These are phyloP conservation scores for Aspergillus fumigatiaffinis DNA, from an alignment of 2,329 filamentous ascomycete genomes.

Conservation along the genomic window DNA sequence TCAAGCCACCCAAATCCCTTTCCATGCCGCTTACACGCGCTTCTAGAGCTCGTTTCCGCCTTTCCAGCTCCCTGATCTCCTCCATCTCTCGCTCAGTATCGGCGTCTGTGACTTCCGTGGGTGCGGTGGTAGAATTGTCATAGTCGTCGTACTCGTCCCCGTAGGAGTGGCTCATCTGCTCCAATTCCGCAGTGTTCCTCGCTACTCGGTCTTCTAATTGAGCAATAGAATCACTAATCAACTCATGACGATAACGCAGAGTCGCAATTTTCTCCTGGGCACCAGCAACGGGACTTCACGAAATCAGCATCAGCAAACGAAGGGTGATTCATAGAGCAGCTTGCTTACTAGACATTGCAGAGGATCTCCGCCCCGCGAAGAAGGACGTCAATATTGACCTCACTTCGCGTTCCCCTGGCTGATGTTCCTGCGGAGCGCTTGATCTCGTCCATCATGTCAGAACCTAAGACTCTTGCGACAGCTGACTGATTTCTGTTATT, in stretches of 20 bases:
- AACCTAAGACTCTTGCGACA: slow-evolving; percentile 83
- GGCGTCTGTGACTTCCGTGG: slow-evolving; percentile 36
- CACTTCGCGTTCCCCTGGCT: slow-evolving; percentile 53
- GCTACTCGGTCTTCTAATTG: slow-evolving; percentile 78
- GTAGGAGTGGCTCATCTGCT: slow-evolving; percentile 62
- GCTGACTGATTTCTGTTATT: slow-evolving; percentile 69
- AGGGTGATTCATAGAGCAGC: not conserved
- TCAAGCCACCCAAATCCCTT: slow-evolving; percentile 60
- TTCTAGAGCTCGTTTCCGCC: slow-evolving; percentile 59
- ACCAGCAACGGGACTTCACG: slow-evolving; percentile 64
- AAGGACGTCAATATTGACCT: slow-evolving; percentile 81
- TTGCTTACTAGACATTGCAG: slow-evolving; percentile 71
- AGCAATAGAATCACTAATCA: slow-evolving; percentile 68
- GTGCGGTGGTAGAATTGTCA: slow-evolving; percentile 37
- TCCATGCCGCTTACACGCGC: slow-evolving; percentile 65
- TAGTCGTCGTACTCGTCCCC: slow-evolving; percentile 55
- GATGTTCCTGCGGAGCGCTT: slow-evolving; percentile 56
- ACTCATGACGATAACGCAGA: slow-evolving; percentile 66
- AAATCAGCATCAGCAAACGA: slow-evolving; percentile 10
- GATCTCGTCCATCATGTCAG: slow-evolving; percentile 80
- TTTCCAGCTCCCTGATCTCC: slow-evolving; percentile 59
- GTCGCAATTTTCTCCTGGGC: slow-evolving; percentile 70
- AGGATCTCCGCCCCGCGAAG: slow-evolving; percentile 86
- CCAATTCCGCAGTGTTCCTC: slow-evolving; percentile 70
- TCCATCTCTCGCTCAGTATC: slow-evolving; percentile 46